Evolutionary conservation across 2,329 filamentous ascomycete genomes (phyloP), one percentile per base, ranked within the genome.

Genomic region (Aspergillus puulaauensis): DNA sequence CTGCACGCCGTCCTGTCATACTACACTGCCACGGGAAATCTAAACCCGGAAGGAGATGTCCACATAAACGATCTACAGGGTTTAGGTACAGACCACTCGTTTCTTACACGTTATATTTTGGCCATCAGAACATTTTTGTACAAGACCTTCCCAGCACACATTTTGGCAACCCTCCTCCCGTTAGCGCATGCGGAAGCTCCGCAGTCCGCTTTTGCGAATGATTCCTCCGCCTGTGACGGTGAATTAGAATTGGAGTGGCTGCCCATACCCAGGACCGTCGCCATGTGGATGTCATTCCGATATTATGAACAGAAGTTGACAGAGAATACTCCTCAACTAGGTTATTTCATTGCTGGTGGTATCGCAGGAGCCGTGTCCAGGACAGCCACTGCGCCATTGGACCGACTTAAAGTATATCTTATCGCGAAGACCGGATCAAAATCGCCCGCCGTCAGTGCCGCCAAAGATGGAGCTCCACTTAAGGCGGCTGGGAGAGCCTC

Each of bases 301-400:
- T 76, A 72, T 72, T 72, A 72, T 75, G 70, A 74, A 74, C 71
- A 70, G 65, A 75, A 75, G 74, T 77, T 77, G 73, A 77, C 75
- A 67, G 75, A 75, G 64, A 75, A 73, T 67, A 75, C 72, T 73
- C 75, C 75, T 67, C 70, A 77, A 73, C 66, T 76, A 96, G 95
- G 95, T 84, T 99, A 98, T 80, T 99, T 98, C 78, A 78, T 96
- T 79, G 95, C 95, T 75, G 95, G 95, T 82, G 95, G 92, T 76
- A 82, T 96, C 73, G 92, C 93, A 74, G 95, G 95, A 74, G 93
- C 92, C 74, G 88, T 97, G 69, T 98, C 93, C 72, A 89, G 95
- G 73, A 98, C 95, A 72, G 90, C 91, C 63, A 99, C 95, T 66
- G 95, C 95, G 60, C 95, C 95, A 59, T 87, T 99, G 76, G 95